Evolutionary conservation across 2,329 filamentous ascomycete genomes (phyloP).

Genomic region (Xylaria sp.): DNA sequence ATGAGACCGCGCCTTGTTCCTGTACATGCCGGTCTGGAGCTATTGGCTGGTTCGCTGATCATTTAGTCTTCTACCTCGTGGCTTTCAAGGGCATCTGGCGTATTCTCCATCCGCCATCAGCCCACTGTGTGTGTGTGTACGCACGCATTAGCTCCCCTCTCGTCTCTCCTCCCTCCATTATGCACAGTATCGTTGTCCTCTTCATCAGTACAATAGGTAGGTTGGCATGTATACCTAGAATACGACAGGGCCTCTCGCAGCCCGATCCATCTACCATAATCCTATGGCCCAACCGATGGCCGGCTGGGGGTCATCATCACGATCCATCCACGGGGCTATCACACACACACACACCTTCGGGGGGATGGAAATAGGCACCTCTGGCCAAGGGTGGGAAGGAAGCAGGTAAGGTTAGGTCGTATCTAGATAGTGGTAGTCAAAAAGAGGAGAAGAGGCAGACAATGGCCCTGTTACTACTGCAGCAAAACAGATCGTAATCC

Average conservation of each 20-base stretch:
- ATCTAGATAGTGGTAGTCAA: slow-evolving; percentile 17
- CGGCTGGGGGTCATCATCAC: slow-evolving; percentile 28
- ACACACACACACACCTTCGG: slow-evolving; percentile 4
- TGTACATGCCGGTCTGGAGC: slow-evolving; percentile 28
- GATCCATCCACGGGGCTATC: slow-evolving; percentile 26
- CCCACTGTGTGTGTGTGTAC: neutral
- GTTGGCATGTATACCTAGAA: neutral
- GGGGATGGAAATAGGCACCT: slow-evolving; percentile 27
- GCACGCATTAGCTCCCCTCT: slow-evolving; percentile 4
- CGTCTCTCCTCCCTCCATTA: neutral
- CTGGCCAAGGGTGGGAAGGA: slow-evolving; percentile 22
- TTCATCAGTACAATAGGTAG: neutral
- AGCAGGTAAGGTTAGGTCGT: slow-evolving; percentile 25
- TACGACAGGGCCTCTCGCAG: slow-evolving; percentile 14
- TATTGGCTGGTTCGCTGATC: slow-evolving; percentile 22
- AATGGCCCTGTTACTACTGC: slow-evolving; percentile 11
- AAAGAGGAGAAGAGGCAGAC: slow-evolving; percentile 18
- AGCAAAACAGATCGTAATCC: slow-evolving; percentile 14
- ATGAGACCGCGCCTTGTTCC: slow-evolving; percentile 30
- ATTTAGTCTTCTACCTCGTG: slow-evolving; percentile 34
- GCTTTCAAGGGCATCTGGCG: slow-evolving; percentile 30
- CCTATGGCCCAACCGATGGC: slow-evolving; percentile 13
- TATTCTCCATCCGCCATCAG: slow-evolving; percentile 17
- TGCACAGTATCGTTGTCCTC: slow-evolving; percentile 12
- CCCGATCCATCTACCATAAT: slow-evolving; percentile 18